Percentiles rank a stretch among this genome's conserved stretches.
These are phyloP conservation scores for Karstenula rhodostoma DNA, from an alignment of 2,329 filamentous ascomycete species.

Conservation along the genomic window DNA sequence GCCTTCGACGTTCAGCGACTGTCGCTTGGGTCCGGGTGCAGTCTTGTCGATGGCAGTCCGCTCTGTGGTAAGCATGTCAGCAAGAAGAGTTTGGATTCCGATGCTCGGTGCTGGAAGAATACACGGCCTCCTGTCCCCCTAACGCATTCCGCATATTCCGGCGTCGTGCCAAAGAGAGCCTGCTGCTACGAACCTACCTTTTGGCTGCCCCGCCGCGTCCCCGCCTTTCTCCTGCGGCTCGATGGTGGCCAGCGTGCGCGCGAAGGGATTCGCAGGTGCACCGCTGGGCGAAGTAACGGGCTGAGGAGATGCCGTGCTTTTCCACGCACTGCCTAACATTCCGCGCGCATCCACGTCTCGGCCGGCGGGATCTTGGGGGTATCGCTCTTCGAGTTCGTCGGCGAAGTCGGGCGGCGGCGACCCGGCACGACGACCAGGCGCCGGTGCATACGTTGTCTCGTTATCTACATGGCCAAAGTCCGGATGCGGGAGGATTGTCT, in stretches of 20 bases:
- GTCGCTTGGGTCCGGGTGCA: constrained; percentile 39
- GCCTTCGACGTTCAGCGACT: constrained; percentile 75
- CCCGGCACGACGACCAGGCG: constrained; percentile 24
- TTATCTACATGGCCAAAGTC: constrained; percentile 34
- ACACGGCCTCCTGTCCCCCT: background rate
- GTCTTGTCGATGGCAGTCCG: constrained; percentile 37
- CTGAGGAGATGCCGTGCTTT: constrained; percentile 25
- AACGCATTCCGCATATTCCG: background rate
- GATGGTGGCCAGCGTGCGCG: constrained; percentile 49
- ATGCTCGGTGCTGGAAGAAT: background rate
- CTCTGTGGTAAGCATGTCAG: constrained; percentile 24
- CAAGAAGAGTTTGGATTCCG: background rate
- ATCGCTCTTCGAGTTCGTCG: constrained; percentile 26
- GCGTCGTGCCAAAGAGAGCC: background rate
- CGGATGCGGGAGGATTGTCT: constrained; percentile 46
- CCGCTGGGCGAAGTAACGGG: constrained; percentile 26
- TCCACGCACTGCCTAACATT: constrained; percentile 32
- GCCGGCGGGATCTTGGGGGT: constrained; percentile 24
- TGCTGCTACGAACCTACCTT: constrained; percentile 26
- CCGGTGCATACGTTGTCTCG: constrained; percentile 26
- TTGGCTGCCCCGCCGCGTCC: constrained; percentile 22
- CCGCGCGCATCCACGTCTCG: constrained; percentile 36
- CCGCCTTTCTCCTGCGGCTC: constrained; percentile 38
- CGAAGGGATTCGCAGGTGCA: constrained; percentile 48
- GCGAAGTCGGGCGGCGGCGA: constrained; percentile 29